A percentile compares a stretch with the other conserved stretches of the same genome.
Evolutionary conservation across 2,329 filamentous ascomycete genomes (phyloP).

Genomic region (Paracoccidioides brasiliensis): DNA sequence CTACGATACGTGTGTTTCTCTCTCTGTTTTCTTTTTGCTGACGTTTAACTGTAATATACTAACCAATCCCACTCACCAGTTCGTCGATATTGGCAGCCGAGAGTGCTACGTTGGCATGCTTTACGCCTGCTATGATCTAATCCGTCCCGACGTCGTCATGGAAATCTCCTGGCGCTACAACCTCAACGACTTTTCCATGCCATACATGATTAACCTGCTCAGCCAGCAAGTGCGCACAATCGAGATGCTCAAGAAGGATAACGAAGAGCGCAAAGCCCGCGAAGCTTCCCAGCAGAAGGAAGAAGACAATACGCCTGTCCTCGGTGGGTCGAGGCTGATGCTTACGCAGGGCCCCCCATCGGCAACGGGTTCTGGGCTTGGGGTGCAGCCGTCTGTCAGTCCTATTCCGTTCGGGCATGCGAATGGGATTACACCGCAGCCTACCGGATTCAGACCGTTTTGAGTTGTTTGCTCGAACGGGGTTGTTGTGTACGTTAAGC

Average conservation of each 20-base stretch:
- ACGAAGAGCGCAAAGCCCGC: slow-evolving; percentile 72
- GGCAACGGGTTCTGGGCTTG: slow-evolving; percentile 17
- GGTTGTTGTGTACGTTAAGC: background rate
- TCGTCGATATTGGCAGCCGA: slow-evolving; percentile 96
- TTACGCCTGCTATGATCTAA: slow-evolving; percentile 95
- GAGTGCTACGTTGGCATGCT: slow-evolving; percentile 99
- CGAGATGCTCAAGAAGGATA: slow-evolving; percentile 77
- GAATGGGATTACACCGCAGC: slow-evolving; percentile 81
- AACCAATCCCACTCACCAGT: slow-evolving; percentile 41
- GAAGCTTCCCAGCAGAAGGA: slow-evolving; percentile 69
- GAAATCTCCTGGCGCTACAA: slow-evolving; percentile 96
- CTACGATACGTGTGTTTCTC: slow-evolving; percentile 76
- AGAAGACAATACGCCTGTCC: slow-evolving; percentile 85
- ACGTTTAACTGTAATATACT: background rate
- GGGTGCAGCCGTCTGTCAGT: slow-evolving; percentile 22
- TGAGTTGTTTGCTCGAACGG: slow-evolving; percentile 18
- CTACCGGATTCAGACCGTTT: slow-evolving; percentile 58
- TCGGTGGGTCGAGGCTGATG: slow-evolving; percentile 81
- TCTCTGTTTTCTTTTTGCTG: background rate
- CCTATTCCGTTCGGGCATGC: slow-evolving; percentile 62
- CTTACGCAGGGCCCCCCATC: slow-evolving; percentile 72
- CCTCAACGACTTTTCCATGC: slow-evolving; percentile 95
- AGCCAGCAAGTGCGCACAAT: slow-evolving; percentile 82
- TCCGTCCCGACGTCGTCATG: slow-evolving; percentile 81
- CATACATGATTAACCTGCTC: slow-evolving; percentile 98